Conservation (phyloP, 2,329 filamentous ascomycete species). For the Didymella glomerata region DNA sequence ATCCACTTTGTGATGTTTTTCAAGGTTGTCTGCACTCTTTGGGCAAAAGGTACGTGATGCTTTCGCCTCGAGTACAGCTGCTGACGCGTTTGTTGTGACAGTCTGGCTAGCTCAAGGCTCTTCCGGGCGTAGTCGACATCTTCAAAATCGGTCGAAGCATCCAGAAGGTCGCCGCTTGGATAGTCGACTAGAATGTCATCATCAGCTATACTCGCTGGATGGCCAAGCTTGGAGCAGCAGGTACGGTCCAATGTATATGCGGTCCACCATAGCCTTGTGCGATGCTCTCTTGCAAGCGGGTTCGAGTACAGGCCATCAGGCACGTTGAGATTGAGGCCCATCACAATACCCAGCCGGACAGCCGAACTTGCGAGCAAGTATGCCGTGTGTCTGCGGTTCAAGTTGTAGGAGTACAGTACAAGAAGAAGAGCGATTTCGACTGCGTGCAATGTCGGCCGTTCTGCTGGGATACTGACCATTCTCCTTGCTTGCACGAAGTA, state of each 20-base stretch:
- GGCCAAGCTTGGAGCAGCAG: conserved; percentile 48
- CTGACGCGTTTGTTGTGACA: background rate
- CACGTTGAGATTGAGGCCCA: conserved; percentile 42
- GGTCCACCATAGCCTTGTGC: conserved; percentile 41
- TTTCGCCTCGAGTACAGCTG: background rate
- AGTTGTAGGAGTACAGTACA: conserved; percentile 56
- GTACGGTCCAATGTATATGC: conserved; percentile 46
- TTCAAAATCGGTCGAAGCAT: background rate
- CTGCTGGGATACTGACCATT: background rate
- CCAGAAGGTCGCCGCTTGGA: conserved; percentile 40
- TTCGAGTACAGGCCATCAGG: background rate
- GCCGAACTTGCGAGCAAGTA: conserved; percentile 57
- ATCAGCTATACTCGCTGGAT: conserved; percentile 44
- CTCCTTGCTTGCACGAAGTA: background rate
- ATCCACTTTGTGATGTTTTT: background rate
- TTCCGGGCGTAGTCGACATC: background rate
- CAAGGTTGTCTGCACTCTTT: background rate
- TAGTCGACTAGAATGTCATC: conserved; percentile 54
- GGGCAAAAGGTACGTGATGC: background rate
- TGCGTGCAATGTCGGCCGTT: background rate
- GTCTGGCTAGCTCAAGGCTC: background rate
- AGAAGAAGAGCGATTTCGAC: conserved; percentile 49
- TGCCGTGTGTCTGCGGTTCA: conserved; percentile 58
- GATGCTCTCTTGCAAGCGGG: background rate
- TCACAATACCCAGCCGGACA: conserved; percentile 55